Base-by-base conservation (phyloP, 768 basidiomycete species). In the Chalciporus sphaerocephalus region DNA sequence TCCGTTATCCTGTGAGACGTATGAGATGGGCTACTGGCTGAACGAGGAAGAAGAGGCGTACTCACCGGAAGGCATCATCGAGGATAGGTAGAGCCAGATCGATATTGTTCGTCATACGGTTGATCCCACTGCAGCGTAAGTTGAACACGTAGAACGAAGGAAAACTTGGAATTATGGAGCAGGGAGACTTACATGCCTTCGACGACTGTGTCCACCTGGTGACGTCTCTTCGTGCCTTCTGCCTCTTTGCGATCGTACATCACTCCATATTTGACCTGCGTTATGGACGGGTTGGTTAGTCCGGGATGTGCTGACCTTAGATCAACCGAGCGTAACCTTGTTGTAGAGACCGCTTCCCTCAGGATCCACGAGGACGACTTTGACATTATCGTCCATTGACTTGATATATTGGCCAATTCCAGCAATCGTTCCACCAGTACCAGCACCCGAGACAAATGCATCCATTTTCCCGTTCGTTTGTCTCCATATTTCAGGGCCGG, bases 191-290 rank as follows among this genome's bases (percentile, higher is more conserved):
- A 87, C 86, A 92, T 91, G 47, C 90, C 89, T 68, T 92, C 90
- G n/a, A 96, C 92, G 15, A 96, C 82, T 1, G 93, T 95, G 58
- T 98, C 95, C 12, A 97, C 92, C 65, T 95, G 93, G 61, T 95
- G 90, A 47, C 95, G 73, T 56, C 96, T 69, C 58, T 90, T 92
- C 8, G 85, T 95, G 5, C 96, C 95, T 68, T 99, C 95, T 32
- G 81, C 83, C 70, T 99, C 95, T 52, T 78, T 89, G n/a, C 67
- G 73, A 60, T 95, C 89, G 59, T 85, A 99, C 93, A 99, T 91
- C 6, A 97, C 96, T 5, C 92, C 92, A 53, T 84, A 78, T 68
- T 89, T 91, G 42, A 96, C 79, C 85, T 88, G 39, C 4, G 44
- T 4, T 3, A 11, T 16, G 28, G n/a, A 32, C 21, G n/a, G 4